Evolutionary conservation across 257 asterid genomes (phyloP), one percentile per base, ranked within the genome.

Genomic region (Catharanthus roseus): DNA sequence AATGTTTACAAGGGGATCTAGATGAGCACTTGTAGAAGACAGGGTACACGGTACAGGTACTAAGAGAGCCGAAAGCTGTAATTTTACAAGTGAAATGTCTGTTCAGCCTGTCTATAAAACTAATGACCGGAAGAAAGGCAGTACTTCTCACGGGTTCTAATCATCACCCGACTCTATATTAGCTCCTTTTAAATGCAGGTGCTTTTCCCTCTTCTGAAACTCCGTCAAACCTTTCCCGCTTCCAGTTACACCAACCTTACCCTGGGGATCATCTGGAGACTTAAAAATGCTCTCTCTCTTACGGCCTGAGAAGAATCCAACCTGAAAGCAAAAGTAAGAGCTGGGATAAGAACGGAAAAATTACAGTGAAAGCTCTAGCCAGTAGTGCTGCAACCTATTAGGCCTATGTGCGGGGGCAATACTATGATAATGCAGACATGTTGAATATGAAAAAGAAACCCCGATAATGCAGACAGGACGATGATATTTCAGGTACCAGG

Each of bases 211-310:
- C 88, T 78, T 91, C 84, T 91, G 99, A 67, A 93, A 93, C 49
- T 93, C 99, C 0, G 99, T 93, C 81, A 93, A 79, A 31, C 97
- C 97, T 80, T 91, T 93, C 61, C 97, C 99, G 61, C 96, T 93
- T 74, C 99, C 99, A 3, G 97, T 91, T 47, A 89, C 96, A 56
- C 99, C 99, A 42, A 91, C 99, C 83, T 93, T 93, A 56, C 97
- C 99, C 8, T 82, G 84, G 23, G 96, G 97, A 69, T 93, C 97
- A 8, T 89, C 97, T 4, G 97, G 96, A 69, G 99, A 93, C 77
- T 91, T 93, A 72, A 93, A 91, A 70, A 93, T 93, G 83, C 99
- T 91, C 85, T 93, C 99, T 18, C 91, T 80, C 84, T 91, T 93
- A 77, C 96, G 87, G 21, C 97, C 99, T 10, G 99, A 91, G 90